Conservation (phyloP, 169 alveolate genomes). For the Blepharisma undulans region DNA sequence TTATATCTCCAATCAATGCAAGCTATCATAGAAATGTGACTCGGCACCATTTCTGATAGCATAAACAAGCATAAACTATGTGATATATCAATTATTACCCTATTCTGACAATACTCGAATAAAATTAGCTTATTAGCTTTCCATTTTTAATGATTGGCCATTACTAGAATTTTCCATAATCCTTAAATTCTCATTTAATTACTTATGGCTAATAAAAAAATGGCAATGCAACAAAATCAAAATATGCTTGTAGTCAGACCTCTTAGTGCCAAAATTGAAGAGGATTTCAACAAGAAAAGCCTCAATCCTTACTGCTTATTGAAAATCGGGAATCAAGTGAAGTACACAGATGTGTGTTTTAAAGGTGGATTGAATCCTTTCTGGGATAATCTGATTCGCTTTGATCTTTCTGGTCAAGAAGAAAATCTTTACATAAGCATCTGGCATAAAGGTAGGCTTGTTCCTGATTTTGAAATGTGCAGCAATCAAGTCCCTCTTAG, state of each 20-base stretch:
- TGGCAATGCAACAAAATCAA: neutral
- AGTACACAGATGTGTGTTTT: neutral
- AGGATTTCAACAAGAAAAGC: neutral
- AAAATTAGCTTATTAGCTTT: neutral
- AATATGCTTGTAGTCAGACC: neutral
- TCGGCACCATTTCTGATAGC: neutral
- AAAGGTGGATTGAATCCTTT: neutral
- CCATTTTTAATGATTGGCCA: neutral
- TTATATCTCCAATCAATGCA: too few relatives aligned
- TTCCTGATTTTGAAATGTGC: neutral
- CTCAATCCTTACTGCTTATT: neutral
- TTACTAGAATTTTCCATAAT: neutral
- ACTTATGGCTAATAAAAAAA: neutral
- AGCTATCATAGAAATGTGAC: neutral
- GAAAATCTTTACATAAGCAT: neutral
- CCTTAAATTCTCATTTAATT: neutral
- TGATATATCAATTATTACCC: neutral
- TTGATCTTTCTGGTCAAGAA: neutral
- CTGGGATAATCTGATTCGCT: neutral
- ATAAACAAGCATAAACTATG: neutral
- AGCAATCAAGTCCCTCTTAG: neutral
- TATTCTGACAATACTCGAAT: neutral
- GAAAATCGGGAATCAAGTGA: neutral
- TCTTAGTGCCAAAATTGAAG: neutral
- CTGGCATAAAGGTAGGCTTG: neutral